Evolutionary conservation across 805 yeast genomes (phyloP).

Genomic region (Candida ponderosae): DNA sequence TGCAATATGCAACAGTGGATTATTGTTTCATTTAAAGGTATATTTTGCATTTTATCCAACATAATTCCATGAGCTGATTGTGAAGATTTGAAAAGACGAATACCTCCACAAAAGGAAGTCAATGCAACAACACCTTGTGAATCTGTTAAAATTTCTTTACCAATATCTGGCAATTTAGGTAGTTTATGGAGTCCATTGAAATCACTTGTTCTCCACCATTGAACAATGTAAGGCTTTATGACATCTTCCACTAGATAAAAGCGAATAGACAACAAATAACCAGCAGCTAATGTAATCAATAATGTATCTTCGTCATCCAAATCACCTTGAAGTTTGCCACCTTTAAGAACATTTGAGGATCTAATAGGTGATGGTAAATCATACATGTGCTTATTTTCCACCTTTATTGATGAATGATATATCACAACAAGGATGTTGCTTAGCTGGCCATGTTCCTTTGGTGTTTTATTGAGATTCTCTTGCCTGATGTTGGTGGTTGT

Average conservation of each 20-base stretch:
- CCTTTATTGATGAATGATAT: conserved; percentile 8
- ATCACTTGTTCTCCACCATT: conserved; percentile 36
- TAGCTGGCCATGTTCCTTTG: conserved; percentile 7
- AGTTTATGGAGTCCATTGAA: conserved; percentile 3
- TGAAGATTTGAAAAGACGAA: conserved; percentile 30
- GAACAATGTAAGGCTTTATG: conserved; percentile 34
- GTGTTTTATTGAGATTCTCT: not conserved
- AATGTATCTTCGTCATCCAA: conserved; percentile 27
- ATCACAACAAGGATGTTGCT: conserved; percentile 9
- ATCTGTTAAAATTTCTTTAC: conserved; percentile 26
- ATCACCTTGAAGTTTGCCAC: conserved; percentile 5
- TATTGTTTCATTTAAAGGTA: conserved; percentile 32
- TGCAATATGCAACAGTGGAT: conserved; percentile 35
- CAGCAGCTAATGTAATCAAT: conserved; percentile 28
- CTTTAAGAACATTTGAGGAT: conserved; percentile 10
- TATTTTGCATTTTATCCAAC: conserved; percentile 29
- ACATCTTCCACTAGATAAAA: conserved; percentile 19
- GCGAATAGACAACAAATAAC: conserved; percentile 31
- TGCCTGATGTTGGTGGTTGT: conserved; percentile 1
- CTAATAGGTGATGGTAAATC: conserved; percentile 10
- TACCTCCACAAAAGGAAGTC: conserved; percentile 26
- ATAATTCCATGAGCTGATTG: conserved; percentile 29
- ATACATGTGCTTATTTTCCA: conserved; percentile 7
- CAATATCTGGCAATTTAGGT: conserved; percentile 15
- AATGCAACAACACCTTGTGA: conserved; percentile 33